These are phyloP conservation scores for Pleurotus tuber-regium DNA, from an alignment of 768 basidiomycete species.

Conservation along the genomic window DNA sequence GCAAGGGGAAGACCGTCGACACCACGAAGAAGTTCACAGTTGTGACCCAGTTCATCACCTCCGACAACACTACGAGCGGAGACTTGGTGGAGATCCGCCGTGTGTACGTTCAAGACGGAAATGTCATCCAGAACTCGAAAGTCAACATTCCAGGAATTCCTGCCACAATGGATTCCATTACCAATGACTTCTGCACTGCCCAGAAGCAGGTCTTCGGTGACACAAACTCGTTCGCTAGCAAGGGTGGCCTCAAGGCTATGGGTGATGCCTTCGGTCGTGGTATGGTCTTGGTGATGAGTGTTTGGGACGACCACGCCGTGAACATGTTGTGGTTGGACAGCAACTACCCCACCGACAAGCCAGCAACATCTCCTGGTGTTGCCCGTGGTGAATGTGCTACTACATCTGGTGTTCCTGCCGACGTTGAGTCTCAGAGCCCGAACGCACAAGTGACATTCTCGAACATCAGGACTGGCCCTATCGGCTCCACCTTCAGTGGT, in stretches of 20 bases:
- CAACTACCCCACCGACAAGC: constrained; percentile 25
- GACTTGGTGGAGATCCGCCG: constrained; percentile 39
- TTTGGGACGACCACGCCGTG: constrained; percentile 41
- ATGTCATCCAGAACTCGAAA: constrained; percentile 37
- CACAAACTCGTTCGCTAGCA: constrained; percentile 31
- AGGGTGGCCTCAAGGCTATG: constrained; percentile 29
- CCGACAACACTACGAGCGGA: constrained; percentile 32
- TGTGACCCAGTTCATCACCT: constrained; percentile 42
- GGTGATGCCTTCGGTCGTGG: constrained; percentile 28
- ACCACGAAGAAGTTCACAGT: constrained; percentile 38
- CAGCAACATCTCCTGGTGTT: constrained; percentile 27
- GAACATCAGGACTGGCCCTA: constrained; percentile 39
- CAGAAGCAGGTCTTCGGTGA: constrained; percentile 35
- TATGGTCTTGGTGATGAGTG: constrained; percentile 34
- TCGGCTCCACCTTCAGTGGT: constrained; percentile 31
- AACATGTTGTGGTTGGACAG: constrained; percentile 41
- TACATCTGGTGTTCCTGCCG: constrained; percentile 32
- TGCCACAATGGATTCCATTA: constrained; percentile 34
- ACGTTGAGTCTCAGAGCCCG: constrained; percentile 29
- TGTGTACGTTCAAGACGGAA: constrained; percentile 41
- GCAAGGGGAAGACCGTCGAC: constrained; percentile 36
- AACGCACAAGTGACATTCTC: constrained; percentile 34
- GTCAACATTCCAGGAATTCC: constrained; percentile 30
- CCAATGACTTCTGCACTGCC: constrained; percentile 35
- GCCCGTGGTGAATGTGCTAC: constrained; percentile 38